These are phyloP conservation scores for Macadamia tetraphylla DNA, from an alignment of 164 flowering plant genomes.

Conservation along the genomic window DNA sequence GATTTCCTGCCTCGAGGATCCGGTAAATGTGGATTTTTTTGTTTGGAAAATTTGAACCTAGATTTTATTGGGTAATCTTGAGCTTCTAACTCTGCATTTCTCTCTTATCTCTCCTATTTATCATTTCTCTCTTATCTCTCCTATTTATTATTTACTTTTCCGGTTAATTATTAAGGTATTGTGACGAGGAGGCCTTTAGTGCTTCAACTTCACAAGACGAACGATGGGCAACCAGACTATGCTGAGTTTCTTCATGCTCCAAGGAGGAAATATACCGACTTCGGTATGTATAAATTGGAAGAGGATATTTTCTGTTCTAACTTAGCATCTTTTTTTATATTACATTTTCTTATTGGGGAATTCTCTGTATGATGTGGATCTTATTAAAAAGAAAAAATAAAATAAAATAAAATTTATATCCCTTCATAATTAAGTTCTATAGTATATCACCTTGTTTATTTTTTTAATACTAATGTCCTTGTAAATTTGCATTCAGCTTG, in stretches of 20 bases:
- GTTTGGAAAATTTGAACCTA: neutral
- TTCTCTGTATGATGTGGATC: neutral
- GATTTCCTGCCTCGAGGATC: conserved; percentile 99
- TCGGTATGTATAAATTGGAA: conserved; percentile 36
- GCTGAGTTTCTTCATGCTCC: conserved; percentile 81
- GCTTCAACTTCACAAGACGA: conserved; percentile 84
- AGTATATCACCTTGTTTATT: too few relatives aligned
- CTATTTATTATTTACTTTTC: neutral
- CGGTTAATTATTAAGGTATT: conserved; percentile 45
- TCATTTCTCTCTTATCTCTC: too few relatives aligned
- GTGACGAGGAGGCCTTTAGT: conserved; percentile 99
- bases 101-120: too few relatives aligned
- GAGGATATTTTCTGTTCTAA: neutral
- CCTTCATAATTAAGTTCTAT: too few relatives aligned
- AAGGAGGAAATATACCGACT: conserved; percentile 55
- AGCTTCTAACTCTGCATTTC: neutral
- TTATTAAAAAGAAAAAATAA: too few relatives aligned
- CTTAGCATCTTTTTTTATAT: neutral
- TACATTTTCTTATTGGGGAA: neutral
- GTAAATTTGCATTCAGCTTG: neutral
- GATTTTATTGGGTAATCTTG: neutral
- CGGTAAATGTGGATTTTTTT: conserved; percentile 39
- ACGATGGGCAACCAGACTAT: conserved; percentile 48
- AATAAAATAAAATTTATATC: too few relatives aligned
- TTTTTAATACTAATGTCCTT: neutral